A percentile compares a stretch with the other conserved stretches of the same genome.
Evolutionary conservation across 2,329 filamentous ascomycete genomes (phyloP).

Genomic region (Fusarium palustre): DNA sequence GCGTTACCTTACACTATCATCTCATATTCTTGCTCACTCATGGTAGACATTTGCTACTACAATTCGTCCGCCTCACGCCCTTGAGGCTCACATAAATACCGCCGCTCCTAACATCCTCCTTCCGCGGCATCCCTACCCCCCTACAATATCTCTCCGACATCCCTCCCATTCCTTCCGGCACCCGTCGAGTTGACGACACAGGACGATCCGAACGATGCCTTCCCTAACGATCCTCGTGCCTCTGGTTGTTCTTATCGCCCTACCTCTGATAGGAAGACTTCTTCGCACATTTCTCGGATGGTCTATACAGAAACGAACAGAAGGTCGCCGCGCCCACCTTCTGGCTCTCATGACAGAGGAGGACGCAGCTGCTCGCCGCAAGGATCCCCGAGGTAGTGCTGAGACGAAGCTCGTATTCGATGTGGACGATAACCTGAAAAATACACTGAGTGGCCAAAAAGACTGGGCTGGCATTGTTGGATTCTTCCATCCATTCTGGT

Average conservation of each 20-base stretch:
- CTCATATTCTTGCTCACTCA: constrained; percentile 14
- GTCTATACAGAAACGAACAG: constrained; percentile 72
- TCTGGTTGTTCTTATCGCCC: constrained; percentile 39
- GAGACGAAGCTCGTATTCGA: constrained; percentile 73
- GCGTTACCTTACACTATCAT: constrained; percentile 30
- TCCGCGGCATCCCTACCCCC: background rate
- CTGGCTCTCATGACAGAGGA: constrained; percentile 63
- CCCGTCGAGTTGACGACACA: background rate
- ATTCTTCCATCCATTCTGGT: constrained; percentile 99
- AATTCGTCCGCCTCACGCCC: constrained; percentile 18
- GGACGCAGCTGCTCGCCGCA: constrained; percentile 55
- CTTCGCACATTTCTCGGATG: constrained; percentile 66
- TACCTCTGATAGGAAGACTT: constrained; percentile 42
- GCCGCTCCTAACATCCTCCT: background rate
- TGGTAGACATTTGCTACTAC: constrained; percentile 15
- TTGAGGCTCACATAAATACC: constrained; percentile 20
- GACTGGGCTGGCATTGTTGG: constrained; percentile 89
- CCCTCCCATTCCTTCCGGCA: background rate
- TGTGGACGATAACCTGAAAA: constrained; percentile 50
- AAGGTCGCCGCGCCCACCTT: constrained; percentile 70
- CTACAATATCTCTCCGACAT: background rate
- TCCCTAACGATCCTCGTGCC: constrained; percentile 27
- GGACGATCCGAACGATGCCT: constrained; percentile 16
- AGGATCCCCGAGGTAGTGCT: constrained; percentile 50
- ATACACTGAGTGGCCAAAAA: constrained; percentile 55